Percentiles rank a stretch among this genome's conserved stretches.
These are phyloP conservation scores for Volvox carteri DNA, from an alignment of 163 green algal species.

Conservation along the genomic window DNA sequence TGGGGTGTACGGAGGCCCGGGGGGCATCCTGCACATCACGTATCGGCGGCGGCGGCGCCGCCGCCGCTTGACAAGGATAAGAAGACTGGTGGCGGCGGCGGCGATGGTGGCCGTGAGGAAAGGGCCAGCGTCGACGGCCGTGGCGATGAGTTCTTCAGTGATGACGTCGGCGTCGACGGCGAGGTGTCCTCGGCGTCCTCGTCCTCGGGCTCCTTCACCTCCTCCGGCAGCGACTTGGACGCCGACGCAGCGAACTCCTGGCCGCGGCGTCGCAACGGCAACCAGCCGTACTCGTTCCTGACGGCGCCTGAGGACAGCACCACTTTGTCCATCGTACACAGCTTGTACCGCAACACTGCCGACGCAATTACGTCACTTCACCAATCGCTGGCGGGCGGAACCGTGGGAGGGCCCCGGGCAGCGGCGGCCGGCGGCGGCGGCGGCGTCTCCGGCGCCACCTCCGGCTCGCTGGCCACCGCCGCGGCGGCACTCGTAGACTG, in stretches of 20 bases:
- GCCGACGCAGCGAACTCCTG: neutral
- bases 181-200: neutral
- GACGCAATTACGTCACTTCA: conserved; percentile 28
- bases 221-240: neutral
- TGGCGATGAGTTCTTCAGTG: neutral
- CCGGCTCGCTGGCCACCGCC: neutral
- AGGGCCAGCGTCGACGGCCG: too few relatives aligned
- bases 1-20: neutral
- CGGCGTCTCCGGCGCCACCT: neutral
- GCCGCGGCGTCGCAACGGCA: neutral
- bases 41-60: neutral
- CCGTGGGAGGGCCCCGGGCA: neutral
- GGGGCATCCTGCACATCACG: neutral
- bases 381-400: conserved; percentile 12
- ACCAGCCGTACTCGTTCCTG: neutral
- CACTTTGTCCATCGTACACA: conserved; percentile 15
- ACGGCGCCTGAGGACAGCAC: conserved; percentile 1
- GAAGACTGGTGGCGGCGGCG: too few relatives aligned
- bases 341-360: conserved; percentile 25
- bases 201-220: neutral
- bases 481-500: conserved; percentile 20
- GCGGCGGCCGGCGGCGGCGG: neutral
- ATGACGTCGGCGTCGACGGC: neutral
- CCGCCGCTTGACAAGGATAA: too few relatives aligned
- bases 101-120: too few relatives aligned